A percentile compares a stretch with the other conserved stretches of the same genome.
phyloP scores from a whole-genome alignment of 2,329 filamentous ascomycete genomes.

The Biscogniauxia mediterranea region DNA sequence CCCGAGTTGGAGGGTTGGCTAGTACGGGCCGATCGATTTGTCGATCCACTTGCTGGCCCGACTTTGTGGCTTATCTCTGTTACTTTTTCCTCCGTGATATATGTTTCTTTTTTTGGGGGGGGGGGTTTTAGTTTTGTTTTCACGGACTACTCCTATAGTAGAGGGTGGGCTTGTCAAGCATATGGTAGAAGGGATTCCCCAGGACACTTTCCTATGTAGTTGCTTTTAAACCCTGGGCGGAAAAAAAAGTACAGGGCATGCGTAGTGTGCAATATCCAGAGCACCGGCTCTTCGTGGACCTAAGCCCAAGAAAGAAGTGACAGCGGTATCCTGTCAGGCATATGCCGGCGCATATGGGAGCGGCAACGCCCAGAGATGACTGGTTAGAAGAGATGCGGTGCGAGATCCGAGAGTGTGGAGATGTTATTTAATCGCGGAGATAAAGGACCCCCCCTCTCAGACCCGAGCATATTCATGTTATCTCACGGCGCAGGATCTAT shows the following conservation, averaged over 20 bases:
- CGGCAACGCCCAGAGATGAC: background rate
- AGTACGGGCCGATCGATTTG: background rate
- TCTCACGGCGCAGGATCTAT: background rate
- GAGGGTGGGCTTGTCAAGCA: background rate
- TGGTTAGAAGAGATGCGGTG: background rate
- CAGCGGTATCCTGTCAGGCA: background rate
- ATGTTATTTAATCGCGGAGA: background rate
- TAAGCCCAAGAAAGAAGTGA: background rate
- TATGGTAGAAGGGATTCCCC: background rate
- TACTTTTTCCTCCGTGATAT: no score
- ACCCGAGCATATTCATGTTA: background rate
- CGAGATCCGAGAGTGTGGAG: background rate
- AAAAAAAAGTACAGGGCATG: background rate
- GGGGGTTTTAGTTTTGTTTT: no score
- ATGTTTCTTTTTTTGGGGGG: background rate
- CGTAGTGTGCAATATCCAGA: background rate
- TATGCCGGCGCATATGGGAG: background rate
- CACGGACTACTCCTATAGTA: background rate
- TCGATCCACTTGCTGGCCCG: background rate
- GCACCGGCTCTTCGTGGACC: background rate
- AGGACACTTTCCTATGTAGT: background rate
- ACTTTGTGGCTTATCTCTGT: background rate
- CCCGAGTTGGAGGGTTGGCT: conserved; percentile 10
- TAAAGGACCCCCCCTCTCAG: background rate
- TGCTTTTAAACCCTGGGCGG: background rate